Evolutionary conservation across 441 rosid species (phyloP).

Genomic region (Pelargonium cotyledonis): DNA sequence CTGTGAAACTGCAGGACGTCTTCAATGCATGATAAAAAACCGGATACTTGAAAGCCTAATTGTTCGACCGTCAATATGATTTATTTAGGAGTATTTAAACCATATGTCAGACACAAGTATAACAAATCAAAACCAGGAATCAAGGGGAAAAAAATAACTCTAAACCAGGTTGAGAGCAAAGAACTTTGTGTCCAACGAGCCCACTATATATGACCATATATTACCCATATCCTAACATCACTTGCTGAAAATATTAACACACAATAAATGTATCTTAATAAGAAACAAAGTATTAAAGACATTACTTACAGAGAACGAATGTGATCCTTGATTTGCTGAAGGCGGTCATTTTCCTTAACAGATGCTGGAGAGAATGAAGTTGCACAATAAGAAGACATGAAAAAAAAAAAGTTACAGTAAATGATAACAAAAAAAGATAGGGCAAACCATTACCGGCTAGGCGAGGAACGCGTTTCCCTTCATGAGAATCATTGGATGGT

Average conservation of each 20-base stretch:
- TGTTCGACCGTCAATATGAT: not conserved
- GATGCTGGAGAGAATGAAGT: slow-evolving; percentile 38
- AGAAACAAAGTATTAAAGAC: slow-evolving; percentile 14
- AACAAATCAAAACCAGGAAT: not conserved
- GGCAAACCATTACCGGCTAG: slow-evolving; percentile 29
- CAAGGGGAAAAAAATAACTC: too few relatives aligned
- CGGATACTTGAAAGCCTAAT: not conserved
- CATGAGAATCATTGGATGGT: slow-evolving; percentile 28
- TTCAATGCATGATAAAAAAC: too few relatives aligned
- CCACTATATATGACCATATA: not conserved
- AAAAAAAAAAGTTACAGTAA: slow-evolving; percentile 7
- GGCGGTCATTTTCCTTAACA: slow-evolving; percentile 42
- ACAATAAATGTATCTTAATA: not conserved
- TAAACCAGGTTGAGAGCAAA: not conserved
- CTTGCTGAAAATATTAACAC: not conserved
- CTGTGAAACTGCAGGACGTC: too few relatives aligned
- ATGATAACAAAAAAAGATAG: not conserved
- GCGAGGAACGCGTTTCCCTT: slow-evolving; percentile 28
- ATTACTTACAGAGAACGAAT: slow-evolving; percentile 53
- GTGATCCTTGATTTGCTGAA: slow-evolving; percentile 63
- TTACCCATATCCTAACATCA: not conserved
- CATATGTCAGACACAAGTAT: not conserved
- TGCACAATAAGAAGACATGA: not conserved
- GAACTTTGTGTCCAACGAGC: not conserved
- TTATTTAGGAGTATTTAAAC: not conserved